Conservation (phyloP, 108 stramenopile species). For the Stephanodiscus minutulus region DNA sequence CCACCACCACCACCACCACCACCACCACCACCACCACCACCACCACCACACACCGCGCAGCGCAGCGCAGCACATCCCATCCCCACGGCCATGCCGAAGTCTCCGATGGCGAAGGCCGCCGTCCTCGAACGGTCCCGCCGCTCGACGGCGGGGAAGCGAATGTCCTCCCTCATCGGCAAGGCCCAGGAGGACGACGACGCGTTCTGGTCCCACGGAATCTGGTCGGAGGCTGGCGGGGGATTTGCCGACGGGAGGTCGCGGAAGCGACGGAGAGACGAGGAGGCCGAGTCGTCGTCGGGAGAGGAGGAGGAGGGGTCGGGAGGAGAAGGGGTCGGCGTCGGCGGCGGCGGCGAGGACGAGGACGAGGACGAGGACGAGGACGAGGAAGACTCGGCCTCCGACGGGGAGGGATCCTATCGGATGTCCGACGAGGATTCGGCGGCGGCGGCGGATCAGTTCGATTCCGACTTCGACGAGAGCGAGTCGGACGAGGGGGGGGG, state of each 20-base stretch:
- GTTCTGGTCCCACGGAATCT: conserved; percentile 89
- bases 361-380: no score
- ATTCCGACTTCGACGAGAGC: conserved; percentile 87
- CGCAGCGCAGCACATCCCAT: background rate
- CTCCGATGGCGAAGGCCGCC: conserved; percentile 40
- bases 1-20: no score
- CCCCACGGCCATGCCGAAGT: conserved; percentile 16
- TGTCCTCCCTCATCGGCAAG: conserved; percentile 70
- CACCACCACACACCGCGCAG: background rate
- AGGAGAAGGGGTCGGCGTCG: background rate
- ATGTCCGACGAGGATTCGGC: conserved; percentile 79
- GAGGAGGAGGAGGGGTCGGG: background rate
- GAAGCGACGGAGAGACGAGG: background rate
- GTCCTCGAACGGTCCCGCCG: conserved; percentile 68
- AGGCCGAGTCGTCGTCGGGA: background rate
- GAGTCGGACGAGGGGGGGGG: conserved; percentile 74
- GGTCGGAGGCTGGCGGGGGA: conserved; percentile 72
- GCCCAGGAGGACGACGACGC: conserved; percentile 80
- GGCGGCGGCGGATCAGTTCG: conserved; percentile 71
- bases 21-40: no score
- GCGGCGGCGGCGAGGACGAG: no score
- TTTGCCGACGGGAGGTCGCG: conserved; percentile 42
- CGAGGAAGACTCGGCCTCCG: conserved; percentile 16
- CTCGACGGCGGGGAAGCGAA: conserved; percentile 80
- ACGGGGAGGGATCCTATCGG: conserved; percentile 66